phyloP scores from a whole-genome alignment of 495 filamentous ascomycete genomes.

The Tuber borchii region DNA sequence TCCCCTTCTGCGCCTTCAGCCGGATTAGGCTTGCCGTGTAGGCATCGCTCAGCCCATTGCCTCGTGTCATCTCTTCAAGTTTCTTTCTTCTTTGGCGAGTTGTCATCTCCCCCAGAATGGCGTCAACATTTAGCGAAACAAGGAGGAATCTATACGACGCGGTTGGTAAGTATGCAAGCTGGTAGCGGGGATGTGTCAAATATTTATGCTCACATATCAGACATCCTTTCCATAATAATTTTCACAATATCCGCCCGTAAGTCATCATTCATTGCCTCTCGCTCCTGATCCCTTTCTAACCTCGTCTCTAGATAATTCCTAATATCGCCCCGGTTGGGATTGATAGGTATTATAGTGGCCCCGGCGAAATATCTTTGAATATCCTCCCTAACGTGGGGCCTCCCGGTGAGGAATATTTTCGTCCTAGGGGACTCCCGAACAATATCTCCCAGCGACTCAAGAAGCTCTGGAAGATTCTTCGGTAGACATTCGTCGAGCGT shows the following conservation, averaged over 20 bases:
- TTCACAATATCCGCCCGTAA: not conserved
- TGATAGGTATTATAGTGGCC: not conserved
- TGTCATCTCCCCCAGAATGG: not conserved
- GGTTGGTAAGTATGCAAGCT: not conserved
- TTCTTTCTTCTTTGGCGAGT: not conserved
- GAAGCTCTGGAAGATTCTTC: not conserved
- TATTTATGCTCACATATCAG: not conserved
- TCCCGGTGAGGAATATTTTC: not conserved
- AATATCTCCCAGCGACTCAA: not conserved
- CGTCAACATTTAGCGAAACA: not conserved
- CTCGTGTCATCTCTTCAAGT: too few relatives aligned
- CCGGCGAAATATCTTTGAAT: not conserved
- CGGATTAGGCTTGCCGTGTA: too few relatives aligned
- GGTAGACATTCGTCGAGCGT: not conserved
- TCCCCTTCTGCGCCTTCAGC: not conserved
- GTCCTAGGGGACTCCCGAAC: not conserved
- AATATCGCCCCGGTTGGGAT: not conserved
- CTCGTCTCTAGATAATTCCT: not conserved
- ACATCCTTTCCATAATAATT: not conserved
- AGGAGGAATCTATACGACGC: too few relatives aligned
- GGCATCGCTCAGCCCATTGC: too few relatives aligned
- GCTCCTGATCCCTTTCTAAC: not conserved
- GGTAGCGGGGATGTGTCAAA: not conserved
- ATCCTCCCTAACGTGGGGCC: not conserved
- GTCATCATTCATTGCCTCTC: not conserved